Percentiles rank a stretch among this genome's conserved stretches.
These are phyloP conservation scores for Ustilago loliicola DNA, from an alignment of 1,284 basidiomycete species.

Conservation along the genomic window DNA sequence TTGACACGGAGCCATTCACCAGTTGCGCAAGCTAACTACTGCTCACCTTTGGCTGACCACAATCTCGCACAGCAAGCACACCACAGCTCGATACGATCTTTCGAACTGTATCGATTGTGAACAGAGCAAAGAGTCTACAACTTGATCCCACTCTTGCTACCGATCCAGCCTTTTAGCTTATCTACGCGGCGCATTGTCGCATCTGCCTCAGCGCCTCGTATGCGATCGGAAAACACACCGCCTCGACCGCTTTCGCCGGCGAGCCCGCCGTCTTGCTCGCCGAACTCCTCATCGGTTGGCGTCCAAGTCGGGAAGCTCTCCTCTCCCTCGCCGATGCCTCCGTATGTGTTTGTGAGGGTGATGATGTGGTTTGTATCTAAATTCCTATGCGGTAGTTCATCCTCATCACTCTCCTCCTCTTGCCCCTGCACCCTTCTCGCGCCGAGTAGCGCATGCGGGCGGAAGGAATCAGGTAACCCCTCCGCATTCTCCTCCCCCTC, in stretches of 20 bases:
- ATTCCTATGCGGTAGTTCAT: constrained; percentile 34
- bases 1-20: no score
- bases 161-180: constrained; percentile 30
- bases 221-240: constrained; percentile 32
- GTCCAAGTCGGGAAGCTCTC: constrained; percentile 35
- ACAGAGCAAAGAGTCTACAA: constrained; percentile 18
- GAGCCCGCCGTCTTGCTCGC: constrained; percentile 14
- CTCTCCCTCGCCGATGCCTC: not conserved
- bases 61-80: no score
- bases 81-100: no score
- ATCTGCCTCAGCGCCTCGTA: not conserved
- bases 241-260: constrained; percentile 7
- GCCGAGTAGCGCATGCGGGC: not conserved
- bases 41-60: no score
- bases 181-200: no score
- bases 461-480: constrained; percentile 32
- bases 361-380: constrained; percentile 24
- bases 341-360: not conserved
- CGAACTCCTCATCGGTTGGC: not conserved
- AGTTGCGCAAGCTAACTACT: no score
- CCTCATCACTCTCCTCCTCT: constrained; percentile 19
- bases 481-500: constrained; percentile 28
- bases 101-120: no score
- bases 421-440: not conserved
- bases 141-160: constrained; percentile 8